Evolutionary conservation across 148 eudicot genomes (phyloP).

Genomic region (Rhododendron kiyosumense): DNA sequence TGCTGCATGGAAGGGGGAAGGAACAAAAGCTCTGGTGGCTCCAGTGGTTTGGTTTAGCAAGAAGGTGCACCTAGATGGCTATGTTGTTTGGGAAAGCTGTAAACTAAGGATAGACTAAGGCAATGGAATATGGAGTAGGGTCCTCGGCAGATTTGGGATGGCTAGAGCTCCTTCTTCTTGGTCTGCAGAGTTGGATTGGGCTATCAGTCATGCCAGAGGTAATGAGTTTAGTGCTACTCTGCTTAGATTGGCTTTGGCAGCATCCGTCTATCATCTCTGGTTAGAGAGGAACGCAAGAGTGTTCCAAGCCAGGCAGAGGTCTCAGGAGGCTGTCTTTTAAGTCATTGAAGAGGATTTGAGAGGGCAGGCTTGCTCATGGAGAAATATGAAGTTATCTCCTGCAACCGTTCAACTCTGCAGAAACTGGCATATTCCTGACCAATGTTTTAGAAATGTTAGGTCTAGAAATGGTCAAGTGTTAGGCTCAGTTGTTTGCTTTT

Average conservation of each 20-base stretch:
- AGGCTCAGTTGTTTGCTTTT: background rate
- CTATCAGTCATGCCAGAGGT: background rate
- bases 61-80: background rate
- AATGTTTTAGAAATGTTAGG: background rate
- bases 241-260: background rate
- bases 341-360: background rate
- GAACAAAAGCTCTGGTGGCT: background rate
- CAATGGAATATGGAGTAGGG: background rate
- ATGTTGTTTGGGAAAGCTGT: background rate
- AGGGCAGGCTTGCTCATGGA: background rate
- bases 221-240: background rate
- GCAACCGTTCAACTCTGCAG: background rate
- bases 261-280: background rate
- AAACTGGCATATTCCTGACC: background rate
- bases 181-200: background rate
- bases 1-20: background rate
- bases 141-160: background rate
- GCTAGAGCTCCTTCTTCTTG: background rate
- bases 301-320: background rate
- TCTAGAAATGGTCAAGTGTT: background rate
- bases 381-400: background rate
- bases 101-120: background rate
- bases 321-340: background rate
- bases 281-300: background rate
- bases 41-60: background rate